Conservation (phyloP, 768 basidiomycete genomes). For the Amanita rubescens region DNA sequence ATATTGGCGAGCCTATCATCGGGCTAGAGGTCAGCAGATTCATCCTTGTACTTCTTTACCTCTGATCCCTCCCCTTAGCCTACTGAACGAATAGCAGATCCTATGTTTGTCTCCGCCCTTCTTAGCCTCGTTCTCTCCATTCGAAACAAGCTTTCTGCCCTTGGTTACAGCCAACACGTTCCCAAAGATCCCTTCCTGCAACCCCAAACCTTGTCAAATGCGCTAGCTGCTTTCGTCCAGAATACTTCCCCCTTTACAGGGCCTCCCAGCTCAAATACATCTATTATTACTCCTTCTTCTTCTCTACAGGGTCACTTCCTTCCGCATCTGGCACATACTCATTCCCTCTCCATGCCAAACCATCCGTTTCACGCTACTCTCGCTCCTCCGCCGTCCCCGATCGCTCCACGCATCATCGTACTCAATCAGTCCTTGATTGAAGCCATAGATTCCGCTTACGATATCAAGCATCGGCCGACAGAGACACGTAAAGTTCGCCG, state of each 20-base stretch:
- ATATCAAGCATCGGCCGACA: conserved; percentile 34
- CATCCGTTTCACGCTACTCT: conserved; percentile 6
- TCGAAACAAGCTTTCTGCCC: conserved; percentile 61
- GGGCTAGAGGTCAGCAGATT: conserved; percentile 47
- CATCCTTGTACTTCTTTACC: conserved; percentile 1
- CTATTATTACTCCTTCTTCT: conserved; percentile 8
- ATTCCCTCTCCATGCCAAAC: conserved; percentile 10
- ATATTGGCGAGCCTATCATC: conserved; percentile 55
- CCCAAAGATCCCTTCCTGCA: conserved; percentile 79
- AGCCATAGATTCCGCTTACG: conserved; percentile 40
- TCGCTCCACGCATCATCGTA: conserved; percentile 12
- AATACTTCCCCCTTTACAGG: conserved; percentile 14
- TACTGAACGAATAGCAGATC: conserved; percentile 69
- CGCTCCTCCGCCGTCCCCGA: conserved; percentile 6
- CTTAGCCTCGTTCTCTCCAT: conserved; percentile 60
- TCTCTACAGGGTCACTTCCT: conserved; percentile 5
- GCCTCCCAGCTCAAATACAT: conserved; percentile 13
- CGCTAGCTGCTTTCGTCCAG: conserved; percentile 34
- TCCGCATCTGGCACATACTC: conserved; percentile 1
- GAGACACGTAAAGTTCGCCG: conserved; percentile 58
- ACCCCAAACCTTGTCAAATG: conserved; percentile 47
- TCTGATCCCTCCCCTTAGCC: conserved; percentile 31
- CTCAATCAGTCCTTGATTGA: conserved; percentile 42
- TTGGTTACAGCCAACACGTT: conserved; percentile 38
- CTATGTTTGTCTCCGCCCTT: conserved; percentile 60